A percentile compares a stretch with the other conserved stretches of the same genome.
These are phyloP conservation scores for Exophiala oligosperma DNA, from an alignment of 2,329 filamentous ascomycete genomes.

Conservation along the genomic window DNA sequence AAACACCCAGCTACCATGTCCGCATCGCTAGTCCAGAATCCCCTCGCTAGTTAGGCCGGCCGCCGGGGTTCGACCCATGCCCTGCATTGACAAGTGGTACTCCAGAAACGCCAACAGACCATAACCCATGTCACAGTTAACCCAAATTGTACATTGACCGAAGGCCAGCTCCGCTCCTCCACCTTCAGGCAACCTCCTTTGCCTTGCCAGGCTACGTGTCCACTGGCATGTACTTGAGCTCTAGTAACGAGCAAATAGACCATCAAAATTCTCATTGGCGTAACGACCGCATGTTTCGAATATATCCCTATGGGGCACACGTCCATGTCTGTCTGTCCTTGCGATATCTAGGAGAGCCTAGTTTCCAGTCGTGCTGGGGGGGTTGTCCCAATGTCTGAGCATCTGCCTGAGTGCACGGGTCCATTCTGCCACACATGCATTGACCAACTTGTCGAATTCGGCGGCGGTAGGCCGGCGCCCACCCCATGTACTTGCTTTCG, in stretches of 20 bases:
- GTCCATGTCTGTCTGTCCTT: background rate
- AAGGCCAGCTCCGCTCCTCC: conserved; percentile 8
- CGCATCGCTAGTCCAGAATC: too few species aligned
- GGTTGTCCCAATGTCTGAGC: conserved; percentile 66
- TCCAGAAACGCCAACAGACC: background rate
- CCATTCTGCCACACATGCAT: conserved; percentile 68
- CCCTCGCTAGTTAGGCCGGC: too few species aligned
- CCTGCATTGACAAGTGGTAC: too few species aligned
- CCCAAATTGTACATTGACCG: background rate
- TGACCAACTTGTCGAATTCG: conserved; percentile 59
- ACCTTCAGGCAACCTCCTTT: background rate
- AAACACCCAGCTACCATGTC: too few species aligned
- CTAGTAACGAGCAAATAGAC: background rate
- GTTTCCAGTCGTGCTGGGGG: conserved; percentile 51
- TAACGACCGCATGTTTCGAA: background rate
- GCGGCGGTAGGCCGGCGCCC: conserved; percentile 56
- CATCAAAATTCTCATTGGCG: background rate
- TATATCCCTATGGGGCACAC: background rate
- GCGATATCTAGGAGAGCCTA: conserved; percentile 10
- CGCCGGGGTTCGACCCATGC: too few species aligned
- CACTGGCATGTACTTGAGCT: background rate
- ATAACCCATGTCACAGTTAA: background rate
- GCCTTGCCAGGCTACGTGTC: background rate
- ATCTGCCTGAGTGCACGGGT: conserved; percentile 63
- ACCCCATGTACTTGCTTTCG: conserved; percentile 70